phyloP scores from a whole-genome alignment of 2,329 filamentous ascomycete species.

The Diaporthe citriasiana region DNA sequence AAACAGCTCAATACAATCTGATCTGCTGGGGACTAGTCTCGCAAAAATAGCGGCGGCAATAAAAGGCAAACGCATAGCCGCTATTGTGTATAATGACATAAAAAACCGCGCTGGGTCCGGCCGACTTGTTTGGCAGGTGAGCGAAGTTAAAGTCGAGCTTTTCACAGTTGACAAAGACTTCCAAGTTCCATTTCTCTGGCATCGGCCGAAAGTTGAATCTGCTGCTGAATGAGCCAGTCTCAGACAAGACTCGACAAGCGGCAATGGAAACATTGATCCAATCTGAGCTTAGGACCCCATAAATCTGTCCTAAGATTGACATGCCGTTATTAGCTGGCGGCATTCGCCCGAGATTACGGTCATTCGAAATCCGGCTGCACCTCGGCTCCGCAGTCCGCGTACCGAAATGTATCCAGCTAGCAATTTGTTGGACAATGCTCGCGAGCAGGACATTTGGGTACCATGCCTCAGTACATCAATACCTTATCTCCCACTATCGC shows the following conservation, averaged over 20 bases:
- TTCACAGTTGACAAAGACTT: constrained; percentile 11
- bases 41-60: not conserved
- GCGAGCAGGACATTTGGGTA: constrained; percentile 1
- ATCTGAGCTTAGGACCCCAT: constrained; percentile 17
- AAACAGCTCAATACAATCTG: constrained; percentile 12
- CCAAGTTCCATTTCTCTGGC: constrained; percentile 32
- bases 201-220: constrained; percentile 34
- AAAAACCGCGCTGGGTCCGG: constrained; percentile 9
- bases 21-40: constrained; percentile 11
- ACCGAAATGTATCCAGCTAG: constrained; percentile 31
- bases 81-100: not conserved
- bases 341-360: constrained; percentile 36
- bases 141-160: constrained; percentile 13
- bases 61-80: not conserved
- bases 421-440: not conserved
- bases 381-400: constrained; percentile 33
- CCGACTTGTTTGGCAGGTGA: not conserved
- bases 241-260: constrained; percentile 24
- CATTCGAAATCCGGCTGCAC: constrained; percentile 26
- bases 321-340: constrained; percentile 28
- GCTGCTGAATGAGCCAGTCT: constrained; percentile 30
- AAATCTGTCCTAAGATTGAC: constrained; percentile 1
- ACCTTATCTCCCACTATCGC: not conserved
- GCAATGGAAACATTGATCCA: constrained; percentile 28
- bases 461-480: not conserved